These are phyloP conservation scores for Candida ficus DNA, from an alignment of 805 yeast species.

Conservation along the genomic window DNA sequence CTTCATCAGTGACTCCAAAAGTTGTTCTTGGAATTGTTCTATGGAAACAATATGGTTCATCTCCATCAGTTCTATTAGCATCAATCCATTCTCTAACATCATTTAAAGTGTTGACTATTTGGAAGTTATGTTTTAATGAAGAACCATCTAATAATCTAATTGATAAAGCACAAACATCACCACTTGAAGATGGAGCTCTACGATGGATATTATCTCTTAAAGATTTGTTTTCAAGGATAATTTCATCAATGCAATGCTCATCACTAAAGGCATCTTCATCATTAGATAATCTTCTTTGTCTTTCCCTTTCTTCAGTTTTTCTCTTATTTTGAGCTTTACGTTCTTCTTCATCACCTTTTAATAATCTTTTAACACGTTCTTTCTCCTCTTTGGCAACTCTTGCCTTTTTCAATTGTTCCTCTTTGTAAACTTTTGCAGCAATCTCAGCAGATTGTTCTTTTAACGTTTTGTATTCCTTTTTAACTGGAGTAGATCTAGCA, in stretches of 20 bases:
- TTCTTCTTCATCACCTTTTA: constrained; percentile 50
- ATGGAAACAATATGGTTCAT: constrained; percentile 40
- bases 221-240: constrained; percentile 16
- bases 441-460: constrained; percentile 38
- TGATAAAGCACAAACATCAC: constrained; percentile 38
- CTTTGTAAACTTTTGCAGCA: constrained; percentile 33
- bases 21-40: constrained; percentile 56
- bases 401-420: constrained; percentile 32
- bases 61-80: constrained; percentile 41
- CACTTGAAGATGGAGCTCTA: constrained; percentile 8
- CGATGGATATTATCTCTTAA: constrained; percentile 18
- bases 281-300: constrained; percentile 18
- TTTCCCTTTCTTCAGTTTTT: constrained; percentile 14
- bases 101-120: constrained; percentile 38
- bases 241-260: constrained; percentile 21
- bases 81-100: constrained; percentile 63
- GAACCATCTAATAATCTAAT: constrained; percentile 66
- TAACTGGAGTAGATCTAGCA: constrained; percentile 8
- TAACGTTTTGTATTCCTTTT: constrained; percentile 21
- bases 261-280: constrained; percentile 25
- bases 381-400: constrained; percentile 43
- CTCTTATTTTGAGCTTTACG: constrained; percentile 26
- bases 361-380: constrained; percentile 46
- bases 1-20: constrained; percentile 60
- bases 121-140: constrained; percentile 47